Evolutionary conservation across 768 basidiomycete genomes (phyloP), one percentile per base, ranked within the genome.

Genomic region (Suillus paluster): DNA sequence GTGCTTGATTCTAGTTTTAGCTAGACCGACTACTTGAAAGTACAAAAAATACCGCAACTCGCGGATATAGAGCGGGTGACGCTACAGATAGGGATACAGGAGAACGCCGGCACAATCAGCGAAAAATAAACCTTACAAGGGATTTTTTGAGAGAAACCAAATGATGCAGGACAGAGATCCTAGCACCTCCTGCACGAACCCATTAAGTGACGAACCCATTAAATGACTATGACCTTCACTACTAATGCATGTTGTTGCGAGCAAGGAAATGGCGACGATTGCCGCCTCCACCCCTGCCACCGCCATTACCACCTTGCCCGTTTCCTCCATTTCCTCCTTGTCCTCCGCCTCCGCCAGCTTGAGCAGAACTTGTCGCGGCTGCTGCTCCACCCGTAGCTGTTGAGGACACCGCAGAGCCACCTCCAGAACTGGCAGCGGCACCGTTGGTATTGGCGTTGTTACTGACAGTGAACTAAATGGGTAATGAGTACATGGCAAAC

Each of bases 381-480:
- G 48, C 23, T n/a, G 52, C 23, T 34, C 7, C 60, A 21, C 41
- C 21, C 15, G 34, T 33, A 9, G 58, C 45, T 17, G 59, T 25
- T 5, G 45, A 15, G n/a, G 39, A 12, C n/a, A 60, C 52, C 39
- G 54, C 65, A 54, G 49, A 49, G 53, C 50, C 57, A 49, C 54
- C 41, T 49, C 48, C 39, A 52, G 57, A 57, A 41, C 57, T 57
- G 56, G 34, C 64, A 52, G 46, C 25, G 44, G 48, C 46, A n/a
- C 39, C 27, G 12, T 30, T 38, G 41, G 36, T 38, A 17, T 39
- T 58, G 6, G 33, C 36, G 10, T 61, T 56, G 59, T 63, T 70
- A 41, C 65, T 64, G 42, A 70, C 69, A 57, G 77, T 78, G 68
- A 79, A 78, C 78, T 77, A 59, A 17, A 57, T 38, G 62, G 42